phyloP scores from a whole-genome alignment of 2,329 filamentous ascomycete species.

The Claviceps humidiphila region DNA sequence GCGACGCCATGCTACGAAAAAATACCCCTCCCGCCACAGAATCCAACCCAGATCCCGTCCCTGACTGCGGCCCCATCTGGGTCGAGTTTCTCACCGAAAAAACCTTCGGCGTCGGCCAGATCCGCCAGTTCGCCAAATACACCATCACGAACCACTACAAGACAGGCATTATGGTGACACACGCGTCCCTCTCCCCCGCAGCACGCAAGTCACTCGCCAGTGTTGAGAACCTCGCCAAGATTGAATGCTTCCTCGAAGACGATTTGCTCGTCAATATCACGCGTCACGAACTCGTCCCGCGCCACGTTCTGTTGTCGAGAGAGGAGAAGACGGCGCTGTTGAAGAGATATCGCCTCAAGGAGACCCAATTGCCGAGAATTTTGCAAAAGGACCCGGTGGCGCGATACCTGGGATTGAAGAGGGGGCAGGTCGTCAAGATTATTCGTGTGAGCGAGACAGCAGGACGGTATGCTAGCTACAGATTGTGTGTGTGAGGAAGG shows the following conservation, averaged over 20 bases:
- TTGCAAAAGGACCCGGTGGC: slow-evolving; percentile 86
- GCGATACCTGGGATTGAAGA: slow-evolving; percentile 76
- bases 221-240: slow-evolving; percentile 61
- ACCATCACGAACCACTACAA: slow-evolving; percentile 70
- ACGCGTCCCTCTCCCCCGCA: slow-evolving; percentile 68
- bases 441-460: slow-evolving; percentile 92
- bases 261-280: slow-evolving; percentile 97
- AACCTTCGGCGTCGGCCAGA: slow-evolving; percentile 78
- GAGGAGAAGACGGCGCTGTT: slow-evolving; percentile 82
- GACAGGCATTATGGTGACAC: slow-evolving; percentile 82
- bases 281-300: slow-evolving; percentile 89
- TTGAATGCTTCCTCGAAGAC: slow-evolving; percentile 92
- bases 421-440: slow-evolving; percentile 96
- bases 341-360: slow-evolving; percentile 86
- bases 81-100: slow-evolving; percentile 79
- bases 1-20: slow-evolving; percentile 70
- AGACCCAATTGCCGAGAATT: slow-evolving; percentile 90
- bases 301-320: slow-evolving; percentile 76
- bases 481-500: slow-evolving; percentile 44
- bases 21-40: slow-evolving; percentile 61
- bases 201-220: slow-evolving; percentile 77
- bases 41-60: slow-evolving; percentile 53
- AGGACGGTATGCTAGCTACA: slow-evolving; percentile 90
- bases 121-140: slow-evolving; percentile 78
- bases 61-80: slow-evolving; percentile 79